Evolutionary conservation across 192 early-diverging fungal genomes (phyloP), one percentile per base, ranked within the genome.

Genomic region (Spinellus fusiger): DNA sequence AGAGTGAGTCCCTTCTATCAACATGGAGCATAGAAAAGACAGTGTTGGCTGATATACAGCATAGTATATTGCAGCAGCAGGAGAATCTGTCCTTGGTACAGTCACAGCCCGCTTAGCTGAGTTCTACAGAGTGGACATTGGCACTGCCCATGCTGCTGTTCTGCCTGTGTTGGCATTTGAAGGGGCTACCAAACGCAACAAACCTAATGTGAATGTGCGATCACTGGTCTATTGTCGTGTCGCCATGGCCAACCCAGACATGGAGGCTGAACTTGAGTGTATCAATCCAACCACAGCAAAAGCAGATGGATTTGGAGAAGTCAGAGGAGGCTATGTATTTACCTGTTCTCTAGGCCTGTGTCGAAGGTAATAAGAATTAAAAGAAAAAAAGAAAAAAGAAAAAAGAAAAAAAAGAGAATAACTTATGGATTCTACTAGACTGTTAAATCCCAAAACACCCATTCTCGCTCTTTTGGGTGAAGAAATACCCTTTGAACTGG

Each of bases 191-290:
- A 93, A 92, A 66, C 79, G 90, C 56, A 95, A 94, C 76, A 81
- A 83, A 66, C 97, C 97, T 29, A 90, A 87, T 52, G 64, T 96
- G 50, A 78, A 81, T 71, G 68, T 89, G 13, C 92, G 91, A 10
- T 67, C 84, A 18, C 66, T 92, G 8, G 82, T 99, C 2, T 99
- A 94, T 62, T 93, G 83, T 15, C 82, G 92, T 28, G 81, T 99
- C 3, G 65, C 79, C 7, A 69, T 94, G 32, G 95, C 97, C 27
- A 91, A 96, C 76, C 88, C 84, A 61, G 92, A 97, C 73, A 96
- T 99, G 93, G 95, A 99, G 38, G 91, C 97, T 9, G 97, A 99
- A 62, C 66, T 99, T 15, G 90, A 95, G 60, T 99, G 97, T 75
- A 68, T 87, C 44, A 92, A 93, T 64, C 86, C 88, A 9, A 70